Percentiles rank a stretch among this genome's conserved stretches.
Conservation (phyloP, 768 basidiomycete genomes). For the Tulasnella sp. region DNA sequence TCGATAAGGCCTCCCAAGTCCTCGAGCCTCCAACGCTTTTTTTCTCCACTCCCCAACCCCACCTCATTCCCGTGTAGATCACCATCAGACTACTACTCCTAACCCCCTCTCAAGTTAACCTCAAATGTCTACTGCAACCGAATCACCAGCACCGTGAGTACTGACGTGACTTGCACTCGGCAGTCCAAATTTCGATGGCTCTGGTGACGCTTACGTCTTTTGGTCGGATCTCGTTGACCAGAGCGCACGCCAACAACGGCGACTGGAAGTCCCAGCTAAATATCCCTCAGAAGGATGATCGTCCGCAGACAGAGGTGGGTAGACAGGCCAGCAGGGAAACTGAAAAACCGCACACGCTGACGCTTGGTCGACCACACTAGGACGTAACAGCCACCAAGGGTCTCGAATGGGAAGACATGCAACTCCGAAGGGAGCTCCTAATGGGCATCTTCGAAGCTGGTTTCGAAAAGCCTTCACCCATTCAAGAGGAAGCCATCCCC, state of each 20-base stretch:
- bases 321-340: background rate
- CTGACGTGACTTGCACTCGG: background rate
- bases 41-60: background rate
- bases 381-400: constrained; percentile 95
- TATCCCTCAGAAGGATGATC: constrained; percentile 82
- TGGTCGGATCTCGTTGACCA: background rate
- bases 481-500: constrained; percentile 98
- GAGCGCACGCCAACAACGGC: background rate
- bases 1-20: constrained; percentile 3
- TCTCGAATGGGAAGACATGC: constrained; percentile 93
- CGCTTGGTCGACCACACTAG: constrained; percentile 34
- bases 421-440: constrained; percentile 85
- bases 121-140: constrained; percentile 4
- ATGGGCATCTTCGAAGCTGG: constrained; percentile 99
- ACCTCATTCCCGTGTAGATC: background rate
- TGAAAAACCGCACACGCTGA: background rate
- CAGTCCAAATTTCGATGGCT: constrained; percentile 4
- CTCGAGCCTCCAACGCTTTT: background rate
- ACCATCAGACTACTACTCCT: background rate
- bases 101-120: background rate
- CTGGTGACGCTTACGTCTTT: constrained; percentile 7
- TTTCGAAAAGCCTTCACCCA: constrained; percentile 93
- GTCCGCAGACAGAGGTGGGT: constrained; percentile 83
- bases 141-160: constrained; percentile 4
- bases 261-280: constrained; percentile 75